These are phyloP conservation scores for Penicillium fimorum DNA, from an alignment of 495 filamentous ascomycete species.

Conservation along the genomic window DNA sequence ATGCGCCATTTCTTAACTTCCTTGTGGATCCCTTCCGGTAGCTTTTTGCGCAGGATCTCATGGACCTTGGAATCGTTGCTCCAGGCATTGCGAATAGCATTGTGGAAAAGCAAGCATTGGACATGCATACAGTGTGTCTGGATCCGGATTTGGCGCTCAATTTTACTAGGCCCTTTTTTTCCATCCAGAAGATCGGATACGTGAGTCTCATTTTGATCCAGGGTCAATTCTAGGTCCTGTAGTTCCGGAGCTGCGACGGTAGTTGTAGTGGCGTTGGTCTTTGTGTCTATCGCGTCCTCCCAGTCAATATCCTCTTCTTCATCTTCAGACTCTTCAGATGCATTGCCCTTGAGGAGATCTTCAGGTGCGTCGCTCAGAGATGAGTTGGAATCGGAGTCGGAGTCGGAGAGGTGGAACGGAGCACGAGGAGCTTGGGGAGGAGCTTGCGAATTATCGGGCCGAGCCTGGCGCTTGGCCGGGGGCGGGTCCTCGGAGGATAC, in stretches of 20 bases:
- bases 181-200: conserved; percentile 59
- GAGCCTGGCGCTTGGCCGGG: conserved; percentile 59
- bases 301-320: conserved; percentile 71
- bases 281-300: conserved; percentile 73
- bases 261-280: conserved; percentile 30
- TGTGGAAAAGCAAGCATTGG: conserved; percentile 83
- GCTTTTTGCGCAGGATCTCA: conserved; percentile 66
- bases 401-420: conserved; percentile 14
- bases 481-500: conserved; percentile 60
- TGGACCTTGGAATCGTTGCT: conserved; percentile 76
- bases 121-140: conserved; percentile 88
- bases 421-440: conserved; percentile 1
- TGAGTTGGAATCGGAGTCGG: conserved; percentile 56
- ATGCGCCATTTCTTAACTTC: conserved; percentile 74
- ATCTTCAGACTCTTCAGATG: conserved; percentile 24
- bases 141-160: conserved; percentile 72
- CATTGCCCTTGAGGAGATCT: conserved; percentile 15
- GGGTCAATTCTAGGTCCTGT: conserved; percentile 71
- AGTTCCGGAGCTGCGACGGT: conserved; percentile 32
- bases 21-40: conserved; percentile 63
- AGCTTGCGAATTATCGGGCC: conserved; percentile 11
- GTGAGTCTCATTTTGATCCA: conserved; percentile 58
- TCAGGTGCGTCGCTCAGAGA: conserved; percentile 61
- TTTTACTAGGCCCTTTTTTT: conserved; percentile 84
- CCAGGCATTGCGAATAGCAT: conserved; percentile 84